These are phyloP conservation scores for Omphalea diandra DNA, from an alignment of 441 rosid species.

Conservation along the genomic window DNA sequence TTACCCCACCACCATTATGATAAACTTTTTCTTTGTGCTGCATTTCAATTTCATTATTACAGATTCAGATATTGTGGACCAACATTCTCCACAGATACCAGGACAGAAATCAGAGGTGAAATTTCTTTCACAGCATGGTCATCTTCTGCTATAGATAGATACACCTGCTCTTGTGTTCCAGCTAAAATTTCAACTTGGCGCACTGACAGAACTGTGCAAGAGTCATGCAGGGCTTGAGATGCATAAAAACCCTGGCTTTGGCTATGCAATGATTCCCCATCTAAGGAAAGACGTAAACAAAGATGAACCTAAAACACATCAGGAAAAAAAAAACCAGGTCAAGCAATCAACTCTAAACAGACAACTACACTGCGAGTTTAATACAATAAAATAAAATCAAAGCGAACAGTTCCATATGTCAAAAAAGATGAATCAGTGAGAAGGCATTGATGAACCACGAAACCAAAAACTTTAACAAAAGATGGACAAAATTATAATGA, in stretches of 20 bases:
- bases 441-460: neutral
- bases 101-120: slow-evolving; percentile 21
- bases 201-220: slow-evolving; percentile 11
- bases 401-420: neutral
- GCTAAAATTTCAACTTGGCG: slow-evolving; percentile 30
- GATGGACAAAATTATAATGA: neutral
- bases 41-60: slow-evolving; percentile 8
- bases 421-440: neutral
- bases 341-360: neutral
- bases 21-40: neutral
- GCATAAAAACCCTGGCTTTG: slow-evolving; percentile 23
- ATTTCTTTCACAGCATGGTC: slow-evolving; percentile 12
- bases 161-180: slow-evolving; percentile 20
- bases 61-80: slow-evolving; percentile 4
- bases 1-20: neutral
- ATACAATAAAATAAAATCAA: neutral
- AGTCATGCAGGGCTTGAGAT: slow-evolving; percentile 22
- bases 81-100: slow-evolving; percentile 17
- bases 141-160: slow-evolving; percentile 17
- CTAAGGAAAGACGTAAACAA: slow-evolving; percentile 41
- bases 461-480: neutral
- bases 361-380: neutral
- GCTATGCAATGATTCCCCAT: slow-evolving; percentile 29
- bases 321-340: slow-evolving; percentile 1
- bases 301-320: slow-evolving; percentile 42